Percentiles rank a stretch among this genome's conserved stretches.
Evolutionary conservation across 1,139 yeast genomes (phyloP).

Genomic region (Geotrichum fermentans): DNA sequence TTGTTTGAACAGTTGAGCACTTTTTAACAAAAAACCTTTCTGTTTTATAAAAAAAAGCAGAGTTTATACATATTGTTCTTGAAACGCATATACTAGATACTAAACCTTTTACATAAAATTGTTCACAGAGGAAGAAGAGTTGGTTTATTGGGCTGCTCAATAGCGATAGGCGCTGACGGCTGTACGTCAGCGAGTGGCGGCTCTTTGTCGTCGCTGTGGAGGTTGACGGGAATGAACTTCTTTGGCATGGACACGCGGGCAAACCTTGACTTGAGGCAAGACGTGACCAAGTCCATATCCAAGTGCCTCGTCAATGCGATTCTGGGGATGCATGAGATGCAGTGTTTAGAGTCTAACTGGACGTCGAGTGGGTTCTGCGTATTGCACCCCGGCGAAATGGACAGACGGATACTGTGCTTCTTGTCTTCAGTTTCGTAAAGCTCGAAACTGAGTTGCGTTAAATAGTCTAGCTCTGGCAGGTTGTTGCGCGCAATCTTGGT

Average conservation of each 20-base stretch:
- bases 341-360: conserved; percentile 91
- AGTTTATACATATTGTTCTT: background rate
- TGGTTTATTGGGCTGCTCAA: too few species aligned
- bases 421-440: conserved; percentile 70
- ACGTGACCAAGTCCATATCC: conserved; percentile 85
- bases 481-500: conserved; percentile 93
- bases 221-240: conserved; percentile 39
- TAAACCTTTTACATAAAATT: too few species aligned
- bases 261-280: conserved; percentile 75
- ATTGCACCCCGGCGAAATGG: conserved; percentile 95
- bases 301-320: conserved; percentile 85
- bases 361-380: conserved; percentile 96
- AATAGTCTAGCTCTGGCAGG: conserved; percentile 89
- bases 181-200: too few species aligned
- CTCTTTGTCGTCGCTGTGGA: too few species aligned
- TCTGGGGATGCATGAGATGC: conserved; percentile 92
- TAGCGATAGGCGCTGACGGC: too few species aligned
- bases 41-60: conserved; percentile 3
- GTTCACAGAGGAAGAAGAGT: too few species aligned
- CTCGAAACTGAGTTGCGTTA: conserved; percentile 93
- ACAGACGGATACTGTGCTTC: conserved; percentile 80
- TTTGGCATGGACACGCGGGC: conserved; percentile 86
- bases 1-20: conserved; percentile 75
- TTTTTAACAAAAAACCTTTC: conserved; percentile 38
- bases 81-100: too few species aligned